Conservation (phyloP, 2,329 filamentous ascomycete genomes). For the Fusarium brevicatenulatum region DNA sequence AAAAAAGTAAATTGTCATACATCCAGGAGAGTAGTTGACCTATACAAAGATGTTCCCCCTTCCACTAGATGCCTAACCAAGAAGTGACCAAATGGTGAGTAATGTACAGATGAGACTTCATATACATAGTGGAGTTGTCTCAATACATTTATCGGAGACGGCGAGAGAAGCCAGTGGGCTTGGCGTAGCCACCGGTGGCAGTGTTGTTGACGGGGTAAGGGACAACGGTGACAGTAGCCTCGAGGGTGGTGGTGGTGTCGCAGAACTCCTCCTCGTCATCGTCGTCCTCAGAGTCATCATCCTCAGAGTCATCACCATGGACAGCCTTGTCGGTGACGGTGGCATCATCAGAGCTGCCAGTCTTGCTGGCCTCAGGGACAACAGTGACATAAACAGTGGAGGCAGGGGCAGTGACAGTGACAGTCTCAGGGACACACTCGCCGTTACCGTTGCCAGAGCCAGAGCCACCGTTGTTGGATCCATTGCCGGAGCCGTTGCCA, state of each 20-base stretch:
- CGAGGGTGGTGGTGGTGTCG: conserved; percentile 43
- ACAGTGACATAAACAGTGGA: conserved; percentile 53
- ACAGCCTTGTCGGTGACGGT: conserved; percentile 34
- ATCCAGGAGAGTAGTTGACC: conserved; percentile 37
- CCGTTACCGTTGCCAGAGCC: conserved; percentile 3
- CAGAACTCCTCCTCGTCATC: conserved; percentile 34
- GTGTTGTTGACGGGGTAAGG: conserved; percentile 56
- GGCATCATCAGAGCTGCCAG: conserved; percentile 33
- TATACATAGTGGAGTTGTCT: conserved; percentile 25
- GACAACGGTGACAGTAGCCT: conserved; percentile 51
- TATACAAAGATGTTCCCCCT: conserved; percentile 25
- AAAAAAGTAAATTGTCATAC: conserved; percentile 41
- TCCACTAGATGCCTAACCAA: conserved; percentile 38
- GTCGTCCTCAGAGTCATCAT: conserved; percentile 31
- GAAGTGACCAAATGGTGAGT: conserved; percentile 36
- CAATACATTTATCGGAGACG: conserved; percentile 46
- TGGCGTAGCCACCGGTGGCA: conserved; percentile 48
- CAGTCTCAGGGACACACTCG: conserved; percentile 41
- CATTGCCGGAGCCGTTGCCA: conserved; percentile 3
- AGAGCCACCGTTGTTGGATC: conserved; percentile 14
- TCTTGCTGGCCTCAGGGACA: conserved; percentile 35
- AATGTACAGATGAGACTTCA: conserved; percentile 40
- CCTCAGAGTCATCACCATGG: conserved; percentile 21
- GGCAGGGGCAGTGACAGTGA: conserved; percentile 47
- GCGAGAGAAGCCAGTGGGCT: conserved; percentile 51